phyloP scores from a whole-genome alignment of 768 basidiomycete genomes.

The Russula abietina region DNA sequence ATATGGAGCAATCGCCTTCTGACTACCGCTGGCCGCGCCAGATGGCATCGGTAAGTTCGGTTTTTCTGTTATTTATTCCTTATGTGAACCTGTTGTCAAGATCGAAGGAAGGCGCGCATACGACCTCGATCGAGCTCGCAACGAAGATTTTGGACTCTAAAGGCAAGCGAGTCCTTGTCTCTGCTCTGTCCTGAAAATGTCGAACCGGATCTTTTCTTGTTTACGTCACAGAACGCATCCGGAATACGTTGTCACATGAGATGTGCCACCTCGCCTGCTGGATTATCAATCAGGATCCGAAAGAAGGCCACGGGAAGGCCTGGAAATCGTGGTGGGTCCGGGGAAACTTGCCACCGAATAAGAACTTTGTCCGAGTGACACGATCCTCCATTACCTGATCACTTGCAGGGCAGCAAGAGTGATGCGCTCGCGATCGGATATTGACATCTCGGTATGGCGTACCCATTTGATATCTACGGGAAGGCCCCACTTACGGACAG shows the following conservation, averaged over 20 bases:
- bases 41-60: slow-evolving; percentile 22
- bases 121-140: slow-evolving; percentile 69
- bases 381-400: neutral
- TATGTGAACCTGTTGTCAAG: slow-evolving; percentile 31
- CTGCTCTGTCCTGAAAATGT: neutral
- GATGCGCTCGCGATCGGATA: slow-evolving; percentile 61
- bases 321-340: slow-evolving; percentile 66
- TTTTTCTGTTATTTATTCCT: neutral
- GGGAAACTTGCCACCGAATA: neutral
- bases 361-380: neutral
- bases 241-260: slow-evolving; percentile 81
- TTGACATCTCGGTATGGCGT: slow-evolving; percentile 55
- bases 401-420: slow-evolving; percentile 60
- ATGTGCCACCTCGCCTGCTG: slow-evolving; percentile 91
- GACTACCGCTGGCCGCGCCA: slow-evolving; percentile 24
- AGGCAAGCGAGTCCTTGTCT: slow-evolving; percentile 42
- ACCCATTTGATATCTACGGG: slow-evolving; percentile 15
- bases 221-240: slow-evolving; percentile 55
- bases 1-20: slow-evolving; percentile 24
- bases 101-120: slow-evolving; percentile 52
- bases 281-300: slow-evolving; percentile 65
- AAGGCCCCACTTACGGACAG: neutral
- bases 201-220: neutral
- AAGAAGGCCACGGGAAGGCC: slow-evolving; percentile 65
- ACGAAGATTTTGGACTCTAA: slow-evolving; percentile 74